phyloP scores from a whole-genome alignment of 2,329 filamentous ascomycete genomes.

The Diatrype stigma region DNA sequence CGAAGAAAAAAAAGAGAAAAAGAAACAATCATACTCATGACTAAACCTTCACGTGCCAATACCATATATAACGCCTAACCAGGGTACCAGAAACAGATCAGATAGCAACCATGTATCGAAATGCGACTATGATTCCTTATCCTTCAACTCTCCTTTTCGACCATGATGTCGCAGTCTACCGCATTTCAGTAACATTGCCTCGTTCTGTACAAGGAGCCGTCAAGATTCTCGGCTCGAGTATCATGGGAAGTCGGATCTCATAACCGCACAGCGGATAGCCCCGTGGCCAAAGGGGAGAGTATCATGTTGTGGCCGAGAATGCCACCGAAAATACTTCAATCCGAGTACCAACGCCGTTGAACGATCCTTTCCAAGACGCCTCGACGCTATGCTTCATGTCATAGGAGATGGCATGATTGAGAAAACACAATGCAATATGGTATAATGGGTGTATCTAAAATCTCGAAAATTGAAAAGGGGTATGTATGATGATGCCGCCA shows the following conservation, averaged over 20 bases:
- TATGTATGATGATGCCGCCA: slow-evolving; percentile 10
- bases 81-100: too few relatives aligned
- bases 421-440: slow-evolving; percentile 20
- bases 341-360: neutral
- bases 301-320: neutral
- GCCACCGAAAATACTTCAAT: neutral
- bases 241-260: neutral
- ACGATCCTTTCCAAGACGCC: slow-evolving; percentile 18
- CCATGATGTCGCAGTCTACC: neutral
- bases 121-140: too few relatives aligned
- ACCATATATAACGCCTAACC: too few relatives aligned
- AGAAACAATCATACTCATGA: too few relatives aligned
- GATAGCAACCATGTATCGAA: too few relatives aligned
- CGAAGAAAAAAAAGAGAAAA: neutral
- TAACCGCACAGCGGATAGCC: neutral
- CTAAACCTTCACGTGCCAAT: too few relatives aligned
- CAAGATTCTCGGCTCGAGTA: neutral
- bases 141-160: too few relatives aligned
- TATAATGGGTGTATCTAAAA: slow-evolving; percentile 15
- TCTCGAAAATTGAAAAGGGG: slow-evolving; percentile 6
- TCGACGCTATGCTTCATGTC: slow-evolving; percentile 29
- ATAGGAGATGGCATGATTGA: slow-evolving; percentile 18
- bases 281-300: neutral
- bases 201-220: neutral
- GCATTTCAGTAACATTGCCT: neutral